A percentile compares a stretch with the other conserved stretches of the same genome.
These are phyloP conservation scores for Marasmius sp. DNA, from an alignment of 1,284 basidiomycete genomes.

Conservation along the genomic window DNA sequence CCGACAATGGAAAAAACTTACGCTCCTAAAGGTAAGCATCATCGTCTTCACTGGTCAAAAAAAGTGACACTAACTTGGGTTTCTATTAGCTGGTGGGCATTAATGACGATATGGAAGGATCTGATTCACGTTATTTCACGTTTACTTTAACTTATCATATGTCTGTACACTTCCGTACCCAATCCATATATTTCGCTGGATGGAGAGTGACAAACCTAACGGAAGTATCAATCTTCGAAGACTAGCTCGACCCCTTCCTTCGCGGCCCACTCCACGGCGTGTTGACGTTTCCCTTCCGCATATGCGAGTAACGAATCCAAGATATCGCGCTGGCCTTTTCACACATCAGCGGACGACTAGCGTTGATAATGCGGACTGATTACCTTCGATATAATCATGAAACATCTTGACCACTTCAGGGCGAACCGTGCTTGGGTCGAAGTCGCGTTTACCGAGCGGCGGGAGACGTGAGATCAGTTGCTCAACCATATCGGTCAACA, in stretches of 20 bases:
- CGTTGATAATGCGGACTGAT: slow-evolving; percentile 22
- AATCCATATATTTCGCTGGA: not conserved
- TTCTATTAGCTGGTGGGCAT: too few species aligned
- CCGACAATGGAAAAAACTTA: not conserved
- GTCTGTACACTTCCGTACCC: too few species aligned
- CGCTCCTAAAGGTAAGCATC: not conserved
- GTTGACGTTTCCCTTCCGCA: slow-evolving; percentile 41
- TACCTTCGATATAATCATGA: slow-evolving; percentile 58
- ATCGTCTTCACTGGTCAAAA: too few species aligned
- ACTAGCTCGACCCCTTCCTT: slow-evolving; percentile 52
- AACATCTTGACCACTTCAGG: slow-evolving; percentile 56
- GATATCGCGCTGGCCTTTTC: slow-evolving; percentile 44
- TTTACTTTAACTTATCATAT: too few species aligned
- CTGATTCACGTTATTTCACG: too few species aligned
- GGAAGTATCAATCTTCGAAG: slow-evolving; percentile 35
- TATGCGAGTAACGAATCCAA: slow-evolving; percentile 36
- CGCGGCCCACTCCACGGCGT: slow-evolving; percentile 46
- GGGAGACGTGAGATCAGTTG: slow-evolving; percentile 55
- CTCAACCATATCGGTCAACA: slow-evolving; percentile 65
- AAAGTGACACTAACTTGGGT: too few species aligned
- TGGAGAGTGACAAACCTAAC: not conserved
- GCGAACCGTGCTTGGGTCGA: slow-evolving; percentile 33
- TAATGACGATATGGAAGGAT: too few species aligned
- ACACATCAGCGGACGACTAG: not conserved
- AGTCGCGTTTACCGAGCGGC: slow-evolving; percentile 8